A percentile compares a stretch with the other conserved stretches of the same genome.
These are phyloP conservation scores for Glycyrrhiza uralensis DNA, from an alignment of 306 rosid species.

Conservation along the genomic window DNA sequence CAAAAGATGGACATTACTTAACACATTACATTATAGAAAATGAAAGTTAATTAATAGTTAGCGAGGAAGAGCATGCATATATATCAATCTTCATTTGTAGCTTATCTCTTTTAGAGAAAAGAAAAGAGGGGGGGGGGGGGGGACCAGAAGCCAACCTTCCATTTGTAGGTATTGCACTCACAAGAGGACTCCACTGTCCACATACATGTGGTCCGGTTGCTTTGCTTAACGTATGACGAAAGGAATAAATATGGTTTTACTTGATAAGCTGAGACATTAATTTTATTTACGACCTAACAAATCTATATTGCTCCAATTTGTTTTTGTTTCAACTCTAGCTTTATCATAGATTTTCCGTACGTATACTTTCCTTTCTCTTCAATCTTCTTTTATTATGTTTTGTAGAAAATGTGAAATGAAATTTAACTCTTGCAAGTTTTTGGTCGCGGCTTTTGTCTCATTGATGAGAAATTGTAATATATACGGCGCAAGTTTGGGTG, in stretches of 20 bases:
- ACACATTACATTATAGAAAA: too few relatives aligned
- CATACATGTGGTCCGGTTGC: conserved; percentile 35
- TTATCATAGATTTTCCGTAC: background rate
- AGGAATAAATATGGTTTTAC: conserved; percentile 27
- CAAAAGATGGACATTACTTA: too few relatives aligned
- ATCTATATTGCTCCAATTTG: conserved; percentile 18
- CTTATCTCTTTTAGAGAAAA: conserved; percentile 19
- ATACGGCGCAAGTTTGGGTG: conserved; percentile 22
- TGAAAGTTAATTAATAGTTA: conserved; percentile 16
- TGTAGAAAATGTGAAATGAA: background rate
- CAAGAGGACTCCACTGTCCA: background rate
- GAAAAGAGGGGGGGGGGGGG: too few relatives aligned
- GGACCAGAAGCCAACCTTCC: conserved; percentile 40
- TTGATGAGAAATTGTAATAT: background rate
- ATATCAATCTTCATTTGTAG: conserved; percentile 12
- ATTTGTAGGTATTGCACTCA: conserved; percentile 28
- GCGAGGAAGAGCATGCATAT: conserved; percentile 18
- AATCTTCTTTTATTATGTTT: background rate
- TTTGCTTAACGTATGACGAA: conserved; percentile 12
- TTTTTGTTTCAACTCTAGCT: background rate
- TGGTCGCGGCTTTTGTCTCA: conserved; percentile 10
- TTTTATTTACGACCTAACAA: conserved; percentile 18
- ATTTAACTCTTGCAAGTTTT: background rate
- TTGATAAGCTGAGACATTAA: conserved; percentile 19
- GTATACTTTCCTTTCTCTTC: background rate